Conservation (phyloP, 129 eudicot species). For the Solidago caesia region DNA sequence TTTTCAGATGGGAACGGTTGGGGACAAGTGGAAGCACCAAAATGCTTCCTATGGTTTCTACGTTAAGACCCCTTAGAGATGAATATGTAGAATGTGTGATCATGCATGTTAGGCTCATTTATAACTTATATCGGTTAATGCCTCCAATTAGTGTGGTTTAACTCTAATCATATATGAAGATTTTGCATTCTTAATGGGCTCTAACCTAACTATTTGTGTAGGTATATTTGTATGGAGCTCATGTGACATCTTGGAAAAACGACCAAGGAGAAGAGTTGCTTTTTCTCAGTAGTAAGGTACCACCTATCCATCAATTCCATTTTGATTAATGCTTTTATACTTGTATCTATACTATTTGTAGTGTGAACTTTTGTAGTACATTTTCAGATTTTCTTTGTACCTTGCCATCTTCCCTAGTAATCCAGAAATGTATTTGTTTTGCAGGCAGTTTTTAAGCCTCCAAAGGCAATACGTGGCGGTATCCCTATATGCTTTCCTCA, state of each 20-base stretch:
- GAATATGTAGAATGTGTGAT: background rate
- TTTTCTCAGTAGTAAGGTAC: conserved; percentile 82
- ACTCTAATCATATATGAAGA: background rate
- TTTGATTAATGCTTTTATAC: background rate
- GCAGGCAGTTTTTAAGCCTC: conserved; percentile 83
- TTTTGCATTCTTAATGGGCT: background rate
- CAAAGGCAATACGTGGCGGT: conserved; percentile 90
- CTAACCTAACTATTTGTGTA: conserved; percentile 18
- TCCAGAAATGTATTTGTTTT: conserved; percentile 11
- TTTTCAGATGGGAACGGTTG: too few species aligned
- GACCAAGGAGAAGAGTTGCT: conserved; percentile 79
- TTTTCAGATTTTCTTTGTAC: background rate
- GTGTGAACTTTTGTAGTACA: background rate
- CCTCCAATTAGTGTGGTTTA: background rate
- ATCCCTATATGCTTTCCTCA: conserved; percentile 97
- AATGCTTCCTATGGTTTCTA: too few species aligned
- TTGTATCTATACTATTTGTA: background rate
- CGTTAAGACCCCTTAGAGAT: background rate
- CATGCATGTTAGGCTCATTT: background rate
- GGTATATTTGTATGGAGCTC: conserved; percentile 87
- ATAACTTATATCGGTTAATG: background rate
- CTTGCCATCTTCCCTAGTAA: conserved; percentile 13
- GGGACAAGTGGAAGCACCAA: too few species aligned
- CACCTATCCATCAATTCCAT: conserved; percentile 1
- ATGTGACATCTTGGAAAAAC: conserved; percentile 94